Evolutionary conservation across 148 eudicot genomes (phyloP), one percentile per base, ranked within the genome.

Genomic region (Silene uniflora): DNA sequence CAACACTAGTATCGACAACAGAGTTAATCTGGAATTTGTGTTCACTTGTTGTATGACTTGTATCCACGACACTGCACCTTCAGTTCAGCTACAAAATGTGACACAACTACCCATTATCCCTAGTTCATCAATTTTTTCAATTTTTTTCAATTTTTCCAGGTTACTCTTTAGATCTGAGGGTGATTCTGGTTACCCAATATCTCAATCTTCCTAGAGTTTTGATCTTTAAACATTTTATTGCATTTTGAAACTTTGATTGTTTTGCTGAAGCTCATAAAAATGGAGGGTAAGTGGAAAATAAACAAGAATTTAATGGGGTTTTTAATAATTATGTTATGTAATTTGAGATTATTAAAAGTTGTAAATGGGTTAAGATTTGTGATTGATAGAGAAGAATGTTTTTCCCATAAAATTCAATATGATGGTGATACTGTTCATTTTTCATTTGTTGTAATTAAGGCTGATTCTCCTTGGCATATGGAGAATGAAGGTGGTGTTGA

Each of bases 371-470:
- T 89, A 46, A 88, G 90, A 84, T 89, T 89, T 84, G 88, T 86
- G 78, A 87, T 92, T n/a, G 93, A 92, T 63, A 87, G 84, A 82
- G 93, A 86, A 78, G 97, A 92, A 58, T 92, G 97, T 62, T 85
- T 90, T 25, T 86, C 97, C 44, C 91, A 88, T 56, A 76, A 87
- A 22, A 84, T 86, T 69, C 49, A 65, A 27, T 90, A 86, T 65
- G 86, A 86, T 60, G 95, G 95, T 0, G 95, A 92, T 55, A 84
- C 77, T 7, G 76, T 89, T 68, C 89, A 89, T 69, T 73, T 82
- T 54, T 91, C 95, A 0, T 92, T 87, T 62, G 97, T 91, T 17
- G 97, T 90, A 18, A 88, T 91, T 46, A 87, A 87, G 76, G 76
- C 84, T 65, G 91, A 91, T 54, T 54, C 82, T 19, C 35, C 85